These are phyloP conservation scores for Tricholoma hemisulphureum DNA, from an alignment of 768 basidiomycete species.

Conservation along the genomic window DNA sequence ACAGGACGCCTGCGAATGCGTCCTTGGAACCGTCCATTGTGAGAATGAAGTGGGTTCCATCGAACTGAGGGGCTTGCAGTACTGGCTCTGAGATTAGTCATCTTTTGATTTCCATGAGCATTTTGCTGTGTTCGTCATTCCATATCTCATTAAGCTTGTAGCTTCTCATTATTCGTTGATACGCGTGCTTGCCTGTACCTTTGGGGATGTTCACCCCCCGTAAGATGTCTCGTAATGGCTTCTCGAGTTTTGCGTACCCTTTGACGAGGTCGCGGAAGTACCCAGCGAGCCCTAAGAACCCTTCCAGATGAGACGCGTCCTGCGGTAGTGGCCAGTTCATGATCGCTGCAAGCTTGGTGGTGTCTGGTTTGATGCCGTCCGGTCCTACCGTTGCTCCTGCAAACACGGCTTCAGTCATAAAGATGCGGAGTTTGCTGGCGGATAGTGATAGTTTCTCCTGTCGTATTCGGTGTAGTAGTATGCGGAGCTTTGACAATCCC, in stretches of 20 bases:
- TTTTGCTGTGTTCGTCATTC: background rate
- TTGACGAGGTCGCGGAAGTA: background rate
- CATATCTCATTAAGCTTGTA: background rate
- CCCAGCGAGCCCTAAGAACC: background rate
- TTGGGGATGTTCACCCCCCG: background rate
- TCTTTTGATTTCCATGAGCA: conserved; percentile 18
- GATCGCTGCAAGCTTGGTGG: background rate
- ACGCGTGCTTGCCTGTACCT: background rate
- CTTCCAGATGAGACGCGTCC: background rate
- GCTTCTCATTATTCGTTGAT: no score
- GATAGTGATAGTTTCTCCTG: conserved; percentile 31
- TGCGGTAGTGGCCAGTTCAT: no score
- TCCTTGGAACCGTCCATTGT: background rate
- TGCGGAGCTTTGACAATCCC: conserved; percentile 19
- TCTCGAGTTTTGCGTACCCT: background rate
- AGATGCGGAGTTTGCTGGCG: conserved; percentile 23
- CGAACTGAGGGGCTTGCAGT: conserved; percentile 19
- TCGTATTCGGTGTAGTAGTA: conserved; percentile 25
- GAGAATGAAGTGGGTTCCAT: conserved; percentile 23
- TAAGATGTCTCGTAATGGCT: background rate
- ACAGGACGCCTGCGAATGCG: no score
- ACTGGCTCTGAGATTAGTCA: conserved; percentile 25
- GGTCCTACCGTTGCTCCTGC: conserved; percentile 11
- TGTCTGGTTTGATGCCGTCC: background rate
- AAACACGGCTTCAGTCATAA: conserved; percentile 16